Evolutionary conservation across 1,284 basidiomycete species (phyloP).

Genomic region (Pseudozyma sp.): DNA sequence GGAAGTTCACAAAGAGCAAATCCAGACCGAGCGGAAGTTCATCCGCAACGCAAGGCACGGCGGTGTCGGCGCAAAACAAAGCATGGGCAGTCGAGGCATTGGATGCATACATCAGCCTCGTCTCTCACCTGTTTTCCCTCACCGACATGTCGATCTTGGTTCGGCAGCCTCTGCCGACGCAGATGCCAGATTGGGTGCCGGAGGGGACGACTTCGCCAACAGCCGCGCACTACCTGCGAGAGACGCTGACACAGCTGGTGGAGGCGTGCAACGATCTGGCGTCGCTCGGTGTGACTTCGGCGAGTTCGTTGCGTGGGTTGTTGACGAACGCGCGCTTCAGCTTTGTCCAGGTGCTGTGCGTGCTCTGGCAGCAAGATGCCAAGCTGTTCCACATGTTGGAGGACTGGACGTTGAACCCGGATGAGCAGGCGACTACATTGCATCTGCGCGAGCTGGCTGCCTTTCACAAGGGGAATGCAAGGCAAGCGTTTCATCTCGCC

Average conservation of each 20-base stretch:
- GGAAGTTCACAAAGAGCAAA: conserved; percentile 47
- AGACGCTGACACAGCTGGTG: conserved; percentile 83
- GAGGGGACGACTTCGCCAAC: conserved; percentile 82
- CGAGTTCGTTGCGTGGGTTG: conserved; percentile 76
- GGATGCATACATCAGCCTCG: conserved; percentile 83
- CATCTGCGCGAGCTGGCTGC: conserved; percentile 80
- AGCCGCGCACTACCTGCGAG: conserved; percentile 82
- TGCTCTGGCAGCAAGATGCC: conserved; percentile 86
- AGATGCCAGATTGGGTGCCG: conserved; percentile 78
- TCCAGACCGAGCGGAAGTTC: not conserved
- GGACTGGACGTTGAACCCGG: conserved; percentile 79
- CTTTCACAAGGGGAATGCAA: conserved; percentile 85
- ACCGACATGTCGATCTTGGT: conserved; percentile 77
- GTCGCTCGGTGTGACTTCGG: conserved; percentile 77
- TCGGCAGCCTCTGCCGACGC: conserved; percentile 71
- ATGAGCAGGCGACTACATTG: conserved; percentile 71
- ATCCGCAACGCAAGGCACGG: conserved; percentile 7
- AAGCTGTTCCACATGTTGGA: conserved; percentile 86
- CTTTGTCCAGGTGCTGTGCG: conserved; percentile 84
- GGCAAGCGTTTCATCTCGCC: conserved; percentile 83
- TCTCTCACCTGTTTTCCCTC: conserved; percentile 90
- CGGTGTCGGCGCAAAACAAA: conserved; percentile 83
- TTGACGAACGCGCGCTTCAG: conserved; percentile 87
- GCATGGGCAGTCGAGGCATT: conserved; percentile 92
- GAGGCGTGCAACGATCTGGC: conserved; percentile 86